phyloP scores from a whole-genome alignment of 164 flowering plant species.

The Cinnamomum chago region DNA sequence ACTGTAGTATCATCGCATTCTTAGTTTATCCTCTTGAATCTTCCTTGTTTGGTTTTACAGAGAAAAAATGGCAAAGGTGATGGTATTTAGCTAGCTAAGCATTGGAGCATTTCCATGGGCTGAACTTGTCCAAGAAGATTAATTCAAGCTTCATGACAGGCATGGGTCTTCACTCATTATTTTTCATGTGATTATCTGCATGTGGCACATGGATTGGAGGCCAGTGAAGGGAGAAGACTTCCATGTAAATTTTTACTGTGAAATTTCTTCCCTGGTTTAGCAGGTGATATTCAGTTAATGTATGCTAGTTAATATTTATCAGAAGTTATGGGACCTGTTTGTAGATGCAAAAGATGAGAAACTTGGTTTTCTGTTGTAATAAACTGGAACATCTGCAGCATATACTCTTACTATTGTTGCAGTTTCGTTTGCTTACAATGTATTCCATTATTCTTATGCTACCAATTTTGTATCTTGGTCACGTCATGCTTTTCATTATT shows the following conservation, averaged over 20 bases:
- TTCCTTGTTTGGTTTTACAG: conserved; percentile 33
- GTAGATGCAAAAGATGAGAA: not conserved
- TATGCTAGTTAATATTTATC: not conserved
- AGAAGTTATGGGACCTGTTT: not conserved
- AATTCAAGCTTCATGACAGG: conserved; percentile 1
- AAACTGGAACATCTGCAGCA: not conserved
- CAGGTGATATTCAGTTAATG: not conserved
- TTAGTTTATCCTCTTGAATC: not conserved
- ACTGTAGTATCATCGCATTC: not conserved
- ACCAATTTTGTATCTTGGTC: no score
- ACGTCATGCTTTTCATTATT: no score
- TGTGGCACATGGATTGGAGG: not conserved
- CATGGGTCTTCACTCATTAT: not conserved
- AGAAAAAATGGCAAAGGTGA: conserved; percentile 76
- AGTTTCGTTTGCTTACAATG: no score
- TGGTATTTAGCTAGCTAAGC: not conserved
- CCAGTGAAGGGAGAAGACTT: not conserved
- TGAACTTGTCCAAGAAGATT: not conserved
- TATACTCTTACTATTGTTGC: no score
- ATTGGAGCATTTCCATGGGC: not conserved
- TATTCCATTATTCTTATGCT: no score
- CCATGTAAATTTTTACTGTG: conserved; percentile 1
- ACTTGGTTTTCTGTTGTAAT: not conserved
- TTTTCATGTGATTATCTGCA: not conserved
- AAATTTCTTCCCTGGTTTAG: not conserved